Conservation (phyloP, 192 early-diverging fungal genomes). For the Borealophlyctis nickersoniae region DNA sequence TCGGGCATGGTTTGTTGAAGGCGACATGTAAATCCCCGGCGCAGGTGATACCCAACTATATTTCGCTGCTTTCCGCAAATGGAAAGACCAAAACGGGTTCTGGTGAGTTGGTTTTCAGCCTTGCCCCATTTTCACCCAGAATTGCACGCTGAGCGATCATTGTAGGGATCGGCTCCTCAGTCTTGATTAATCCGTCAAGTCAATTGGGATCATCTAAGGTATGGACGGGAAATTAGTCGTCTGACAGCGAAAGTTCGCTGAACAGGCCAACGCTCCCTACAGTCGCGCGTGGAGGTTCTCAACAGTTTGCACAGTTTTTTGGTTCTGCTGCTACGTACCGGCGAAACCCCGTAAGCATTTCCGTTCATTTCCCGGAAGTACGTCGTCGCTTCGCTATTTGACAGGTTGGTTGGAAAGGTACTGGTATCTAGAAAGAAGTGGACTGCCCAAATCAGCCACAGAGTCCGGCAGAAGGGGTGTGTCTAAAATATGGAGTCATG, state of each 20-base stretch:
- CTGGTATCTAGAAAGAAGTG: too few relatives aligned
- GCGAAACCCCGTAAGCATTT: conserved; percentile 34
- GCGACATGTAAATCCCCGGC: not conserved
- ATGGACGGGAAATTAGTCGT: too few relatives aligned
- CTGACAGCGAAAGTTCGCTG: too few relatives aligned
- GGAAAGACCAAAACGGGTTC: conserved; percentile 40
- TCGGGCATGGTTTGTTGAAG: too few relatives aligned
- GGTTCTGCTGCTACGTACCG: conserved; percentile 47
- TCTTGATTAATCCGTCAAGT: conserved; percentile 33
- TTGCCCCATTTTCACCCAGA: conserved; percentile 7
- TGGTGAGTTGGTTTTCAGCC: conserved; percentile 7
- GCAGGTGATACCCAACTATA: conserved; percentile 63
- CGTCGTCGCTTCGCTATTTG: too few relatives aligned
- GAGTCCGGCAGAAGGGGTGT: too few relatives aligned
- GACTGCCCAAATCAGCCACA: too few relatives aligned
- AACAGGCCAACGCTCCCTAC: not conserved
- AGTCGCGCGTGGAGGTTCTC: conserved; percentile 58
- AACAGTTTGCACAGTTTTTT: conserved; percentile 57
- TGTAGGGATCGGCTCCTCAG: conserved; percentile 25
- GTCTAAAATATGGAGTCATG: too few relatives aligned
- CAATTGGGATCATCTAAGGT: conserved; percentile 30
- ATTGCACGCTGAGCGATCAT: not conserved
- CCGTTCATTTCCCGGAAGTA: too few relatives aligned
- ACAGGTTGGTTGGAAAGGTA: too few relatives aligned
- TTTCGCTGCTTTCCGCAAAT: conserved; percentile 53